Conservation (phyloP, 371 early-diverging fungal species). For the Capillidium heterosporum region DNA sequence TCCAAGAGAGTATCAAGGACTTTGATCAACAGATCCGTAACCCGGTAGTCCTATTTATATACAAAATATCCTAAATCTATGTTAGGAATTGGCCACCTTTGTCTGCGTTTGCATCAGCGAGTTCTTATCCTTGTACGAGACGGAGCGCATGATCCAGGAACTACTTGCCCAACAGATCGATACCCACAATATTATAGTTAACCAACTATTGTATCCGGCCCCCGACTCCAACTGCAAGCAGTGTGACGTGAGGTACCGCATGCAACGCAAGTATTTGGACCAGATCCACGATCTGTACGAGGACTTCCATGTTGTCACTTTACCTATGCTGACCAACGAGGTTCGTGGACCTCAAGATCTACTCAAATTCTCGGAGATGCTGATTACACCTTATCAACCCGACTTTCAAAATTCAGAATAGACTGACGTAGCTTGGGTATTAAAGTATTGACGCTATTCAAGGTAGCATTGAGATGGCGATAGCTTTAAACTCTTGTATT, state of each 20-base stretch:
- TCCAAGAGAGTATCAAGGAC: slow-evolving; percentile 85
- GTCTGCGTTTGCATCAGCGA: slow-evolving; percentile 97
- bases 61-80: background rate
- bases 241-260: slow-evolving; percentile 83
- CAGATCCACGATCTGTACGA: slow-evolving; percentile 96
- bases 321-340: slow-evolving; percentile 92
- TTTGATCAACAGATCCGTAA: slow-evolving; percentile 94
- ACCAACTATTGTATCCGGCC: slow-evolving; percentile 92
- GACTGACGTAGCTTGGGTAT: too few species aligned
- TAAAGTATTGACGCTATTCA: too few species aligned
- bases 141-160: slow-evolving; percentile 97
- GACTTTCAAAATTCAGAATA: too few species aligned
- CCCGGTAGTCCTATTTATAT: slow-evolving; percentile 37
- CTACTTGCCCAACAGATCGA: slow-evolving; percentile 90
- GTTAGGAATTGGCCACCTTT: slow-evolving; percentile 88
- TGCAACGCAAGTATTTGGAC: slow-evolving; percentile 95
- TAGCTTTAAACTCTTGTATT: too few species aligned
- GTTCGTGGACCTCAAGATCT: slow-evolving; percentile 88
- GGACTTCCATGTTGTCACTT: slow-evolving; percentile 74
- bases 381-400: slow-evolving; percentile 56
- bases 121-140: slow-evolving; percentile 96
- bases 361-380: slow-evolving; percentile 75
- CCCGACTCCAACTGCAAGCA: slow-evolving; percentile 83
- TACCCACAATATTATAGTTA: slow-evolving; percentile 97
- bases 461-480: too few species aligned